These are phyloP conservation scores for Podaxis sp. DNA, from an alignment of 768 basidiomycete species.

Conservation along the genomic window DNA sequence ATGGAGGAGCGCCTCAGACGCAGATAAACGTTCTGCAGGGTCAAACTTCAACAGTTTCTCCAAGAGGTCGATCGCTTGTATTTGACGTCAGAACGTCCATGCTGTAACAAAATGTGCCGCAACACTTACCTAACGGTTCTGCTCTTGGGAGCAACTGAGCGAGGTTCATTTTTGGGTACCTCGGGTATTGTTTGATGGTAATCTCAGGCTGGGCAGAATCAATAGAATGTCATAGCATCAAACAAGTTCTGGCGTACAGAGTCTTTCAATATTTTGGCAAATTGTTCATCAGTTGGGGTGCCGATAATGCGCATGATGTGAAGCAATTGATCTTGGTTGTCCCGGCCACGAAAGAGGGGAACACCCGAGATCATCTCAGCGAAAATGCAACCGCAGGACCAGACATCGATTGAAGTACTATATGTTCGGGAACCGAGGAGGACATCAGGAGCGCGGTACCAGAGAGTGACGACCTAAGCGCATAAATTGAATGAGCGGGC, in stretches of 20 bases:
- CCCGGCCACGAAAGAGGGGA: slow-evolving; percentile 93
- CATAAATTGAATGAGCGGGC: slow-evolving; percentile 14
- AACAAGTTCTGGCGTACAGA: slow-evolving; percentile 53
- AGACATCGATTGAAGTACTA: slow-evolving; percentile 97
- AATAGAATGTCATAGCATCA: background rate
- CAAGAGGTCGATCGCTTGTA: slow-evolving; percentile 84
- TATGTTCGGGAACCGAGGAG: slow-evolving; percentile 96
- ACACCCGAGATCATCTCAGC: slow-evolving; percentile 99
- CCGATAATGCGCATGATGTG: slow-evolving; percentile 98
- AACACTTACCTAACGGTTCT: slow-evolving; percentile 66
- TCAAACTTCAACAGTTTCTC: slow-evolving; percentile 96
- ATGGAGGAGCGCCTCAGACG: slow-evolving; percentile 87
- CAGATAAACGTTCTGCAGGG: slow-evolving; percentile 87
- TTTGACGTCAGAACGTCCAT: background rate
- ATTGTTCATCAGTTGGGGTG: slow-evolving; percentile 85
- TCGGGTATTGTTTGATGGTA: slow-evolving; percentile 79
- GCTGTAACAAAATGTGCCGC: background rate
- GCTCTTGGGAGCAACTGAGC: slow-evolving; percentile 84
- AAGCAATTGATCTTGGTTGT: slow-evolving; percentile 96
- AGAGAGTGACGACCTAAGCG: slow-evolving; percentile 88
- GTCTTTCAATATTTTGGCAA: slow-evolving; percentile 87
- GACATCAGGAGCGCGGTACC: slow-evolving; percentile 99
- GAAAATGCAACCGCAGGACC: slow-evolving; percentile 99
- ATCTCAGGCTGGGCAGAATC: slow-evolving; percentile 68
- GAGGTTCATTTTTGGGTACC: slow-evolving; percentile 83